phyloP scores from a whole-genome alignment of 257 asterid genomes.

The Ilex asprella region DNA sequence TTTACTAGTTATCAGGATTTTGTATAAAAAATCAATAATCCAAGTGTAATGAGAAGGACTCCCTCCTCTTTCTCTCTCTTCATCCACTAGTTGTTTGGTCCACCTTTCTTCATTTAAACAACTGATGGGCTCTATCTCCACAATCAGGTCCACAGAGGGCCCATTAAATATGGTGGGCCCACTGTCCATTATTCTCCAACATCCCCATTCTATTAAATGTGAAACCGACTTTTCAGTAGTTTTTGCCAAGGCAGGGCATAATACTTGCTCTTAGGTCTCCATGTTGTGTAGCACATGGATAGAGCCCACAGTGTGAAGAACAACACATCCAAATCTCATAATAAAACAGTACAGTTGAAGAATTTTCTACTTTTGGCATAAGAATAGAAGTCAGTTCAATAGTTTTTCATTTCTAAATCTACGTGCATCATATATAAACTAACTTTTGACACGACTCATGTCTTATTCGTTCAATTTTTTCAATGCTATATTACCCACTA shows the following conservation, averaged over 20 bases:
- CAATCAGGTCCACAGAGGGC: conserved; percentile 52
- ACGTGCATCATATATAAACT: no score
- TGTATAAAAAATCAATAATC: conserved; percentile 11
- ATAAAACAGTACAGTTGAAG: no score
- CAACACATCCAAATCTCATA: not conserved
- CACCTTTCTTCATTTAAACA: conserved; percentile 15
- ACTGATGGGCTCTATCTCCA: conserved; percentile 25
- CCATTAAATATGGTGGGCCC: conserved; percentile 60
- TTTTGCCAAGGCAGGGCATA: conserved; percentile 38
- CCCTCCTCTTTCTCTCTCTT: conserved; percentile 7
- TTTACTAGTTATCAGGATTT: conserved; percentile 8
- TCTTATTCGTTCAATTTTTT: no score
- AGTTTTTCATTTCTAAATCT: not conserved
- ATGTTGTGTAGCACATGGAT: conserved; percentile 64
- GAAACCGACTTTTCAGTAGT: conserved; percentile 49
- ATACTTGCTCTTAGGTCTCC: conserved; percentile 22
- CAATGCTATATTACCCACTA: no score
- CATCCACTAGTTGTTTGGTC: conserved; percentile 20
- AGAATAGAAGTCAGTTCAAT: not conserved
- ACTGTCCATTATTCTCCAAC: conserved; percentile 36
- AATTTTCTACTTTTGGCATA: not conserved
- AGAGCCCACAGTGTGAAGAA: conserved; percentile 32
- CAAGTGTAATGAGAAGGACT: conserved; percentile 10
- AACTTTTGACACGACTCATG: no score
- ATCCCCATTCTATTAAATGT: conserved; percentile 49